Evolutionary conservation across 768 basidiomycete genomes (phyloP).

Genomic region (Tricholoma saponaceum): DNA sequence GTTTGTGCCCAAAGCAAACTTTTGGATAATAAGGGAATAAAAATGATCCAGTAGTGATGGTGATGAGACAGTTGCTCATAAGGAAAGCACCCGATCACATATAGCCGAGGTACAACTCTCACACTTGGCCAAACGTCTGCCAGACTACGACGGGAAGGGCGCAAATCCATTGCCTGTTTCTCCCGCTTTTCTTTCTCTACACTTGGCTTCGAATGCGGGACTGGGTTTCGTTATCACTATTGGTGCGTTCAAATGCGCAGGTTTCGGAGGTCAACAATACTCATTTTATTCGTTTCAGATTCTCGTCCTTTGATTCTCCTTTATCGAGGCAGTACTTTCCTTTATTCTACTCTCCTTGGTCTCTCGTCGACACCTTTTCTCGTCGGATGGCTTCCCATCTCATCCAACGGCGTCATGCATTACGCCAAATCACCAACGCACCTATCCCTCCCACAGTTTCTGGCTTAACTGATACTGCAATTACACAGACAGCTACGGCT

Average conservation of each 20-base stretch:
- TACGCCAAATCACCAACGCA: slow-evolving; percentile 7
- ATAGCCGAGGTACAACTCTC: background rate
- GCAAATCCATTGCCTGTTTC: background rate
- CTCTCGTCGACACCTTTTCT: background rate
- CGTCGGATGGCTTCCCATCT: slow-evolving; percentile 12
- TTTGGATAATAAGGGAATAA: background rate
- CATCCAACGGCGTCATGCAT: slow-evolving; percentile 4
- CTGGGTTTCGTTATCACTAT: slow-evolving; percentile 1
- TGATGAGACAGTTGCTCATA: too few relatives aligned
- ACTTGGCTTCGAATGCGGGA: slow-evolving; percentile 10
- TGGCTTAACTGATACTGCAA: slow-evolving; percentile 14
- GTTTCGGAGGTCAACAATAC: background rate
- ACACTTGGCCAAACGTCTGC: background rate
- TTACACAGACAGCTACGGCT: background rate
- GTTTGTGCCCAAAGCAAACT: too few relatives aligned
- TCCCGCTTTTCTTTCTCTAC: background rate
- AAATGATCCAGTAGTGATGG: too few relatives aligned
- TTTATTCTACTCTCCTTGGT: slow-evolving; percentile 11
- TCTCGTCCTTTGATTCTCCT: slow-evolving; percentile 11
- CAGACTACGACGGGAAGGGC: background rate
- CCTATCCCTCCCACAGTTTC: slow-evolving; percentile 9
- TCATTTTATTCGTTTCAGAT: slow-evolving; percentile 10
- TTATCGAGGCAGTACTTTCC: slow-evolving; percentile 18
- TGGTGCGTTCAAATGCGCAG: background rate
- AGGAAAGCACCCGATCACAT: too few relatives aligned